Base-by-base conservation (phyloP, 2,329 filamentous ascomycete species). In the Cordyceps cicadae region DNA sequence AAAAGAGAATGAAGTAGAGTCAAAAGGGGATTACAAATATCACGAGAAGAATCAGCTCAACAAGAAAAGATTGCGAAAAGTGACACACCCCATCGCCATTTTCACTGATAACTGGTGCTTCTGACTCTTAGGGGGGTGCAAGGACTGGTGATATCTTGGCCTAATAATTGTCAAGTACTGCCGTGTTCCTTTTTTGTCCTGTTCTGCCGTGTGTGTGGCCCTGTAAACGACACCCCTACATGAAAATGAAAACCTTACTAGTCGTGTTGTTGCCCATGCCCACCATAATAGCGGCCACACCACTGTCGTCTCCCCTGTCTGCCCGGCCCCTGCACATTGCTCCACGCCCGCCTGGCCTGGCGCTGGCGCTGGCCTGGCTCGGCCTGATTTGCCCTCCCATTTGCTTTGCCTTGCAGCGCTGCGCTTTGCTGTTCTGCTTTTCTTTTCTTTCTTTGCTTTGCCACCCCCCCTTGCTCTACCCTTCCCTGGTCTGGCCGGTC, bases 381-480 rank as follows among this genome's bases (percentile, higher is more conserved):
- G 59, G 59, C 51, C 59, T 54, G 50, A 54, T 54, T 56, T 60
- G 51, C 14, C 54, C 32, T 34, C 11, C 32, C 32, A 34, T 43
- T 43, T 43, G 39, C 17, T 43, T 43, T n/a, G n/a, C n/a, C n/a
- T n/a, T n/a, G n/a, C n/a, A n/a, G n/a, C n/a, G n/a, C n/a, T n/a
- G n/a, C n/a, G 39, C 17, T 43, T 43, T 43, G 14, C 15, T 32
- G 39, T 6, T 43, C n/a, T 43, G 14, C 15, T 32, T 43, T 41
- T 37, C 34, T 37, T 37, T 37, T 4, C 2, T 43, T 43, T 15
- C 17, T 43, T 43, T 43, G 14, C 15, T 32, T 43, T 41, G 50
- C 57, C 49, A 59, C 48, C 39, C 57, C 54, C 56, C 48, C 55
- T 57, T 39, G 50, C 37, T 32, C 50, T 19, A 45, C 41, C 54